Conservation (phyloP, 2,329 filamentous ascomycete genomes). For the Massarina eburnea region DNA sequence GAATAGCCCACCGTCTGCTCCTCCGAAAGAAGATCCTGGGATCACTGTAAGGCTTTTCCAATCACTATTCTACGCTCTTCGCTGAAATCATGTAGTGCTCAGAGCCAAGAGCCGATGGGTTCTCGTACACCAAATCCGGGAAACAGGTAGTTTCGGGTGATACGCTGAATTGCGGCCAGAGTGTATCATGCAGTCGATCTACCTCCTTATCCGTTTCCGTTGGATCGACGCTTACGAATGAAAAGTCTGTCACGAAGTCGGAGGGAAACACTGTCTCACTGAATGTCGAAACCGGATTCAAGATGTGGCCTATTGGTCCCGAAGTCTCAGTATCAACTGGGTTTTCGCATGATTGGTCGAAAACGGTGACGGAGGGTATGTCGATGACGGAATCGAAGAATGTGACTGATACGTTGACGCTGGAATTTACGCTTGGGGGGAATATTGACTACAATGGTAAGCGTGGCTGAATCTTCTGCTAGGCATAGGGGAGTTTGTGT, state of each 20-base stretch:
- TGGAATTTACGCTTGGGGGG: background rate
- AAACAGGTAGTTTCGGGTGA: conserved; percentile 2
- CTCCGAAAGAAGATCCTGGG: background rate
- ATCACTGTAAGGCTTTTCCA: conserved; percentile 1
- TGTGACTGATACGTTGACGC: conserved; percentile 2
- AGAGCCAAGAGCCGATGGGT: background rate
- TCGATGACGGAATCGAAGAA: background rate
- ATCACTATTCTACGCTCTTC: background rate
- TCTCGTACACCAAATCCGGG: conserved; percentile 6
- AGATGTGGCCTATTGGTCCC: background rate
- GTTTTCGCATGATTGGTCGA: conserved; percentile 2
- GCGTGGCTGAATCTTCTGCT: background rate
- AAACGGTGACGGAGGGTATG: conserved; percentile 1
- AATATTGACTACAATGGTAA: conserved; percentile 7
- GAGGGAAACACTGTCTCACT: background rate
- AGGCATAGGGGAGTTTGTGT: background rate
- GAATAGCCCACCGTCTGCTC: too few species aligned
- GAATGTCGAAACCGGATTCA: background rate
- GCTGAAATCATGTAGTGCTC: conserved; percentile 3
- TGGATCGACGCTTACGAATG: conserved; percentile 4
- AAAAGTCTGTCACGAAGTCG: conserved; percentile 3
- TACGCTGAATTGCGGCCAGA: conserved; percentile 2
- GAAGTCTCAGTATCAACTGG: background rate
- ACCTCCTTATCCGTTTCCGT: conserved; percentile 1
- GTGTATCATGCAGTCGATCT: conserved; percentile 1